Evolutionary conservation across 2,329 filamentous ascomycete genomes (phyloP).

Genomic region (Trichothecium sympodiale): DNA sequence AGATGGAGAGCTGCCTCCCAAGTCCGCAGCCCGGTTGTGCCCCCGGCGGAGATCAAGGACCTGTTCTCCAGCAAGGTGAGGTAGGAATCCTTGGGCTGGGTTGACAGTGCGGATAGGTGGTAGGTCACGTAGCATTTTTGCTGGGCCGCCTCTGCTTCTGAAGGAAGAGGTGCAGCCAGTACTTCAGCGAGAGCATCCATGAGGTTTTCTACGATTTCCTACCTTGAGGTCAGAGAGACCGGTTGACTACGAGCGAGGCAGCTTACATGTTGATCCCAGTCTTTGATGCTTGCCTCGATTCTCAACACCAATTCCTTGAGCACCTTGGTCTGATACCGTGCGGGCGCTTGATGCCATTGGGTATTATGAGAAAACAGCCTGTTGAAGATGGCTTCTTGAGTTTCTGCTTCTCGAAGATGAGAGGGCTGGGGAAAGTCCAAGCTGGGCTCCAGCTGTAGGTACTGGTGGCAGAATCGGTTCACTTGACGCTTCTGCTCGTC

Average conservation of each 20-base stretch:
- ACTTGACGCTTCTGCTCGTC: constrained; percentile 12
- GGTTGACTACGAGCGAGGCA: not conserved
- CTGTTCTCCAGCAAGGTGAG: constrained; percentile 61
- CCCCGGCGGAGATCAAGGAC: constrained; percentile 55
- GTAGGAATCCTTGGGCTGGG: constrained; percentile 11
- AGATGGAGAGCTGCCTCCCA: constrained; percentile 75
- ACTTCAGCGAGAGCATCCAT: constrained; percentile 58
- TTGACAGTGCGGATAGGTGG: constrained; percentile 25
- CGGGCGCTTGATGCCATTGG: constrained; percentile 48
- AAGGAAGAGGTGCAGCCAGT: constrained; percentile 50
- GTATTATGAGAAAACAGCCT: constrained; percentile 53
- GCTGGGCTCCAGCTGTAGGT: constrained; percentile 60
- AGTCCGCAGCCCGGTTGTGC: constrained; percentile 66
- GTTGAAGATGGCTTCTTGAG: constrained; percentile 57
- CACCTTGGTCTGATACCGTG: constrained; percentile 58
- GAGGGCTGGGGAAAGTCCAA: constrained; percentile 52
- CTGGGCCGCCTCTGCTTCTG: constrained; percentile 56
- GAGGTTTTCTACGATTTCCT: constrained; percentile 79
- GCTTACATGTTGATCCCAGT: constrained; percentile 84
- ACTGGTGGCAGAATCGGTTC: constrained; percentile 58
- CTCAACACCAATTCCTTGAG: constrained; percentile 61
- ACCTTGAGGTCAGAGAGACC: constrained; percentile 15
- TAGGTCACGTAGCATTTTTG: constrained; percentile 69
- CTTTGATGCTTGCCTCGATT: constrained; percentile 63
- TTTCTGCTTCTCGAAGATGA: constrained; percentile 44